Base-by-base conservation (phyloP, 768 basidiomycete genomes). In the Neoboletus subvelutipes region DNA sequence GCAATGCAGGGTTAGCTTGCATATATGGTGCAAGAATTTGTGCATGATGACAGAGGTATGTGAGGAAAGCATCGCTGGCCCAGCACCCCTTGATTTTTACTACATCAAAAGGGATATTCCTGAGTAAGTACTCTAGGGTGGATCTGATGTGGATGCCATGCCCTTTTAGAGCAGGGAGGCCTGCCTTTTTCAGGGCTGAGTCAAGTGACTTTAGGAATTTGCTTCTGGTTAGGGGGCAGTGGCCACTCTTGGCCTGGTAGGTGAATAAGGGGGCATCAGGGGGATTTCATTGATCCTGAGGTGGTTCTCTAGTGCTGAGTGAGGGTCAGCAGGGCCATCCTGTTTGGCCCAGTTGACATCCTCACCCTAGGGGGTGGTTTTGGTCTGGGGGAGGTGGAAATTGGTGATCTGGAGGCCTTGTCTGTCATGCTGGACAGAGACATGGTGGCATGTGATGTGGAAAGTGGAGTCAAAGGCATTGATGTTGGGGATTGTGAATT, bases 401-500 rank as follows among this genome's bases (percentile, higher is more conserved):
- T n/a, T n/a, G n/a, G n/a, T n/a, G n/a, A n/a, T n/a, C n/a, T n/a
- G n/a, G n/a, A n/a, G n/a, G n/a, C n/a, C n/a, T n/a, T n/a, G n/a
- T n/a, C n/a, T n/a, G n/a, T n/a, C n/a, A n/a, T n/a, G n/a, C n/a
- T n/a, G n/a, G n/a, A n/a, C n/a, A n/a, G n/a, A n/a, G n/a, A n/a
- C n/a, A n/a, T n/a, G n/a, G n/a, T n/a, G n/a, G n/a, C n/a, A n/a
- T n/a, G n/a, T n/a, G n/a, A 40, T 20, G 8, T 40, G 18, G 18
- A 4, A 0, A 4, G 34, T 1, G 8, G 39, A n/a, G 18, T n/a
- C 10, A 3, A 8, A n/a, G 2, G 7, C 10, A 1, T 31, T 6
- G n/a, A 31, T 12, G n/a, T 29, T 33, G 4, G 46, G 29, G n/a
- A 78, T 60, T 0, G 73, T 77, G 50, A 80, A 74, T 55, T 81